phyloP scores from a whole-genome alignment of 192 early-diverging fungal species.

The Podila verticillata region DNA sequence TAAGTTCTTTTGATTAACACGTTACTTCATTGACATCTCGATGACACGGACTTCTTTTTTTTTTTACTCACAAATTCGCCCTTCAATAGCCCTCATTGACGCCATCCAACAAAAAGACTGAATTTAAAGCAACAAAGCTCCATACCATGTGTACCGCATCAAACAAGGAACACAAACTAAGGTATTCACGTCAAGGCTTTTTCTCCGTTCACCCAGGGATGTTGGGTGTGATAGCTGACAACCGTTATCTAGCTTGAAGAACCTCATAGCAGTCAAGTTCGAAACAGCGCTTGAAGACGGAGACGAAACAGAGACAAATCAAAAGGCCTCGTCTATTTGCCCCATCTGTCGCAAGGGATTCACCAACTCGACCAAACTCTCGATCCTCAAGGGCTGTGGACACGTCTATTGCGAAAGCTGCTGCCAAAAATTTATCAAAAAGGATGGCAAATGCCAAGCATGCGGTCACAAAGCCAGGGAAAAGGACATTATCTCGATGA shows the following conservation, averaged over 20 bases:
- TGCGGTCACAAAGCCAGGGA: constrained; percentile 74
- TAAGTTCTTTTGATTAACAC: constrained; percentile 29
- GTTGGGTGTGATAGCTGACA: background rate
- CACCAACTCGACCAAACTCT: constrained; percentile 70
- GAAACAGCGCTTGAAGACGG: constrained; percentile 56
- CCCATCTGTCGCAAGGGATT: constrained; percentile 78
- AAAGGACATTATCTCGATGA: constrained; percentile 74
- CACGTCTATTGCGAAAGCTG: constrained; percentile 79
- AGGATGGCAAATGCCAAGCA: constrained; percentile 73
- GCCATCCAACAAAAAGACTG: constrained; percentile 65
- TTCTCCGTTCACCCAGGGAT: background rate
- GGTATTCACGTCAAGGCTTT: constrained; percentile 48
- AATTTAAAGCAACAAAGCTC: constrained; percentile 62
- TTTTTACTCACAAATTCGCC: background rate
- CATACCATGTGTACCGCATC: constrained; percentile 73
- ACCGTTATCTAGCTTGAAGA: constrained; percentile 64
- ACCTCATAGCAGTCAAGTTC: constrained; percentile 72
- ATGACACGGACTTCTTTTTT: background rate
- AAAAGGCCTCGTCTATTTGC: constrained; percentile 59
- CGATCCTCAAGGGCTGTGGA: constrained; percentile 73
- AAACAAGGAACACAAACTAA: constrained; percentile 68
- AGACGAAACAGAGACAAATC: constrained; percentile 44
- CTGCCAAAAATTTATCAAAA: constrained; percentile 71
- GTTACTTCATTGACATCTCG: background rate
- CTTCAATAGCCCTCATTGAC: constrained; percentile 73